Percentiles rank a stretch among this genome's conserved stretches.
Conservation (phyloP, 306 rosid species). For the Alnus rubra region DNA sequence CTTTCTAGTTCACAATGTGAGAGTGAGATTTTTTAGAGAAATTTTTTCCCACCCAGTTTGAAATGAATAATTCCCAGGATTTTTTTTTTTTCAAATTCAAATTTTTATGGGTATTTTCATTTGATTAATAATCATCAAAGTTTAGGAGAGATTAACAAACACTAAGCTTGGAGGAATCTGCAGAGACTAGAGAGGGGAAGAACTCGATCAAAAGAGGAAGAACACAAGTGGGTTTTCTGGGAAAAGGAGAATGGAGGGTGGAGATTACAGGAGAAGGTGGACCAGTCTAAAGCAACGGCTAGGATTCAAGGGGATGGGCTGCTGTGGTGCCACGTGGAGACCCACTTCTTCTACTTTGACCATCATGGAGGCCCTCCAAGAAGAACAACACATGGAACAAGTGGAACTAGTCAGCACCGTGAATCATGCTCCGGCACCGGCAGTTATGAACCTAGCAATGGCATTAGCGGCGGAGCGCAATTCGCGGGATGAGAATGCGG, state of each 20-base stretch:
- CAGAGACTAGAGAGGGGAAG: background rate
- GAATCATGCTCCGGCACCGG: slow-evolving; percentile 30
- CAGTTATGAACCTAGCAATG: slow-evolving; percentile 88
- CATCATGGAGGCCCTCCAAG: slow-evolving; percentile 34
- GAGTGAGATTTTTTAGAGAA: too few species aligned
- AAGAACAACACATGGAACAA: slow-evolving; percentile 29
- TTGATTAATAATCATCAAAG: background rate
- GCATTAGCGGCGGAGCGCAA: slow-evolving; percentile 86
- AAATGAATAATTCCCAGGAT: too few species aligned
- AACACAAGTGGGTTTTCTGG: slow-evolving; percentile 41
- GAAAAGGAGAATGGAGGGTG: slow-evolving; percentile 63
- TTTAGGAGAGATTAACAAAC: background rate
- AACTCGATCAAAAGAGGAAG: background rate
- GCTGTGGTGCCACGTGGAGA: slow-evolving; percentile 87
- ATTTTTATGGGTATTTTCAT: background rate
- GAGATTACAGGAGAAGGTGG: slow-evolving; percentile 44
- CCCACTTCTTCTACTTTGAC: slow-evolving; percentile 29
- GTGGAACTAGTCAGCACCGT: slow-evolving; percentile 21
- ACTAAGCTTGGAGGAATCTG: background rate
- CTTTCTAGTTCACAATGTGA: background rate
- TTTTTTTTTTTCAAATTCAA: background rate
- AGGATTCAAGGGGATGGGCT: slow-evolving; percentile 68
- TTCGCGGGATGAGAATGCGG: slow-evolving; percentile 15
- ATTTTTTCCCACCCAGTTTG: too few species aligned
- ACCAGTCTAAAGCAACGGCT: slow-evolving; percentile 71